Evolutionary conservation across 1,139 yeast genomes (phyloP), one percentile per base, ranked within the genome.

Genomic region (Protomyces inundatus): DNA sequence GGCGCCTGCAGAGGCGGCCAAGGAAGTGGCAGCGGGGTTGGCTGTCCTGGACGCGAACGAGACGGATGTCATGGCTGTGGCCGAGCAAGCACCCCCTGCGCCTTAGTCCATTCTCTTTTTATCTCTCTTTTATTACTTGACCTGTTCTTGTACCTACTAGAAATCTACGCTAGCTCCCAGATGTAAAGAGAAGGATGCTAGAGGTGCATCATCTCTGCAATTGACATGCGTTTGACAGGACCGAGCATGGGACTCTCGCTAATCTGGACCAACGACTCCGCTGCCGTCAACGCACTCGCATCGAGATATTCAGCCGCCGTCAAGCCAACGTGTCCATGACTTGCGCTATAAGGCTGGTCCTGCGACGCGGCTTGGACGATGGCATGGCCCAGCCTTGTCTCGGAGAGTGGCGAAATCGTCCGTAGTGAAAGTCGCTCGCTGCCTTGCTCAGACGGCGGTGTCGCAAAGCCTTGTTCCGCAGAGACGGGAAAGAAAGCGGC

Each of bases 201-300:
- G 10, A 52, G 34, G 39, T 58, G 62, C 62, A 58, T 58, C 30
- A 58, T 53, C 14, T 58, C 62, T 7, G 56, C 54, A 30, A 58
- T 58, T 30, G 56, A 51, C 53, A 58, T 52, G 23, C 62, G 39
- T 7, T 51, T 53, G 36, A 52, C 56, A 3, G 62, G 62, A 6
- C 52, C 12, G 36, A 58, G 52, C 62, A 58, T 52, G 10, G 62
- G 62, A 52, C 56, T 52, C 30, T 53, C 56, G 35, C 56, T 55
- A 23, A 58, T 58, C 16, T 58, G 62, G 5, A 58, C 54, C 16
- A 58, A 42, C 6, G 62, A 58, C 37, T 58, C 56, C 12, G 62
- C 62, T 6, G 62, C 62, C 40, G 42, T 42, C n/a, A 51, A 52
- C 32, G 42, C 48, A 42, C 48, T 5, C 32, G n/a, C 48, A 42